Evolutionary conservation across 1,284 basidiomycete species (phyloP), one percentile per base, ranked within the genome.

Genomic region (Ustilago cynodontis): DNA sequence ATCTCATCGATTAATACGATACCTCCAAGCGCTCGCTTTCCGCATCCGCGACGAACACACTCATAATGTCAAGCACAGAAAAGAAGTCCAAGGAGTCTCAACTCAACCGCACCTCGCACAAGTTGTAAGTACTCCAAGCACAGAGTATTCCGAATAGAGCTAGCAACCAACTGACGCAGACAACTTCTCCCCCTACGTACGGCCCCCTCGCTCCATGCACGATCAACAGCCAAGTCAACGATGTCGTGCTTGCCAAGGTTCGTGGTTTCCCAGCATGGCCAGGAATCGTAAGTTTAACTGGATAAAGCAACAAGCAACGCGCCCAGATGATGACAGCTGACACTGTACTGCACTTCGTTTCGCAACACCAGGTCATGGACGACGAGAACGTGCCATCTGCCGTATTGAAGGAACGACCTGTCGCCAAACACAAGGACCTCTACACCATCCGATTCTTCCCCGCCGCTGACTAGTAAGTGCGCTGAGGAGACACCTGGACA

Each of bases 251-350:
- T 68, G 94, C 91, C 43, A 95, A 97, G 88, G 88, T 99, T 84
- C 93, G 93, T 87, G 95, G 96, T 16, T 98, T 90, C 88, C 94
- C 96, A 14, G 90, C 93, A 31, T 98, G 95, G 95, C 94, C 94
- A 67, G 93, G 91, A 83, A 92, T 92, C 88, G 94, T 94, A 82
- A 85, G 41, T n/a, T n/a, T n/a, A n/a, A n/a, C n/a, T 43, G 7
- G 41, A 33, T 18, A 43, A 43, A 43, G 41, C 20, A 43, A n/a
- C 20, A 6, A 92, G 41, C n/a, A n/a, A 43, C 88, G 22, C 33
- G 18, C 20, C 2, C 39, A 16, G 31, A 14, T 11, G 35, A 31
- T 6, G 11, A 26, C 33, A 43, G 11, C 56, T 35, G 63, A 41
- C 26, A n/a, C 26, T 41, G 11, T 20, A 3, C 2, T 43, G 35